Conservation (phyloP, 129 eudicot species). For the Calendula officinalis region DNA sequence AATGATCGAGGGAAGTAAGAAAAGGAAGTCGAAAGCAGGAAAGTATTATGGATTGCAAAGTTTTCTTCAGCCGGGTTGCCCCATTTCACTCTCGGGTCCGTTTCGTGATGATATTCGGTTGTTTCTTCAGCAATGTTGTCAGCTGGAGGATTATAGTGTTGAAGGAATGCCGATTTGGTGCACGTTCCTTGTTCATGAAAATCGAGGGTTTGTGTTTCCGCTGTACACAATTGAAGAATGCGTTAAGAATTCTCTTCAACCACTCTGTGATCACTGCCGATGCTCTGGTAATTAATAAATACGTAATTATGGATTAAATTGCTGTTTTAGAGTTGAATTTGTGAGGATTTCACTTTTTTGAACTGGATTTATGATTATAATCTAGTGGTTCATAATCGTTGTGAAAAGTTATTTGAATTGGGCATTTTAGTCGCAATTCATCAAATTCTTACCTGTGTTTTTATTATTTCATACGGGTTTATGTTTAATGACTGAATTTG, state of each 20-base stretch:
- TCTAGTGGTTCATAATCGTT: neutral
- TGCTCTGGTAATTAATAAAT: constrained; percentile 48
- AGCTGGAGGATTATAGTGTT: constrained; percentile 52
- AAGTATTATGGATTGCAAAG: constrained; percentile 54
- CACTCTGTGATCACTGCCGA: constrained; percentile 86
- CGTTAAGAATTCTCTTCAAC: constrained; percentile 49
- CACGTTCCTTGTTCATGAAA: constrained; percentile 64
- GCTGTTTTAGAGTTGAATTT: constrained; percentile 2
- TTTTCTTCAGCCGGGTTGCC: constrained; percentile 68
- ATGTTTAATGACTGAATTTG: too few relatives aligned
- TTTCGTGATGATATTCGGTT: constrained; percentile 66
- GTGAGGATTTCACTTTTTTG: neutral
- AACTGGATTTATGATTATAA: neutral
- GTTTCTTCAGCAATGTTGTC: constrained; percentile 61
- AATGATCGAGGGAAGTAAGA: constrained; percentile 19
- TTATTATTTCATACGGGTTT: too few relatives aligned
- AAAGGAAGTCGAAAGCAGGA: constrained; percentile 39
- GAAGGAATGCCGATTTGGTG: constrained; percentile 77
- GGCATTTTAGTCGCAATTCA: neutral
- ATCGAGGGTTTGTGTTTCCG: constrained; percentile 56
- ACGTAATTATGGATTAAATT: neutral
- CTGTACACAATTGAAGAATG: constrained; percentile 82
- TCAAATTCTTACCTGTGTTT: too few relatives aligned
- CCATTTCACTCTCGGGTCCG: constrained; percentile 49
- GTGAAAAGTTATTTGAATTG: neutral